Evolutionary conservation across 1,139 yeast species (phyloP), one percentile per base, ranked within the genome.

Genomic region (Zygoascus meyerae): DNA sequence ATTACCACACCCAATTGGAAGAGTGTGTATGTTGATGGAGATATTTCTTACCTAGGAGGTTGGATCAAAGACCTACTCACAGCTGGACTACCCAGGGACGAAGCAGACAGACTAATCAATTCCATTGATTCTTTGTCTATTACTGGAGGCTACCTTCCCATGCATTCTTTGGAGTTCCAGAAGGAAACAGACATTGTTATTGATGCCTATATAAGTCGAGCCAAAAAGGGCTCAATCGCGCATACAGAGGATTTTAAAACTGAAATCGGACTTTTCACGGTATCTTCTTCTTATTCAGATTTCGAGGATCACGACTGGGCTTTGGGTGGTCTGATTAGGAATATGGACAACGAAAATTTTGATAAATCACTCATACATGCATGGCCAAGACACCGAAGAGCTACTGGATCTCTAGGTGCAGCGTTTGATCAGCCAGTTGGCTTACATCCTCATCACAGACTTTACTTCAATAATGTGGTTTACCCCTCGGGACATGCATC

Each of bases 381-480:
- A 16, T 46, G 56, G 7, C 53, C 58, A 5, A 46, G 52, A 28
- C 63, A 57, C 48, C 51, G 58, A 28, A 40, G 37, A 28, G 33
- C 39, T 6, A 71, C 51, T 3, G 48, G 52, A 9, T 51, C 54
- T 3, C 57, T 53, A 34, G 34, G 48, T 5, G 64, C 58, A 2
- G 49, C 55, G 7, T 61, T 74, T 15, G 55, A 57, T 5, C 47
- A 58, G 39, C 78, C 79, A 1, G 54, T 66, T 14, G 79, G 79
- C 0, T 57, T 76, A 30, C 81, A 75, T 53, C 80, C 80, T 1
- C 53, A 55, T 29, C 59, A 64, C 26, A 41, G 44, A 3, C 46
- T 64, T 8, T 33, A 49, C n/a, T 44, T 61, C 12, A 35, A 42
- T 17, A 39, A 46, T 7, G 36, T 56, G 7, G 31, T 30, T n/a